A percentile compares a stretch with the other conserved stretches of the same genome.
Evolutionary conservation across 2,329 filamentous ascomycete genomes (phyloP).

Genomic region (Diaporthe sp.): DNA sequence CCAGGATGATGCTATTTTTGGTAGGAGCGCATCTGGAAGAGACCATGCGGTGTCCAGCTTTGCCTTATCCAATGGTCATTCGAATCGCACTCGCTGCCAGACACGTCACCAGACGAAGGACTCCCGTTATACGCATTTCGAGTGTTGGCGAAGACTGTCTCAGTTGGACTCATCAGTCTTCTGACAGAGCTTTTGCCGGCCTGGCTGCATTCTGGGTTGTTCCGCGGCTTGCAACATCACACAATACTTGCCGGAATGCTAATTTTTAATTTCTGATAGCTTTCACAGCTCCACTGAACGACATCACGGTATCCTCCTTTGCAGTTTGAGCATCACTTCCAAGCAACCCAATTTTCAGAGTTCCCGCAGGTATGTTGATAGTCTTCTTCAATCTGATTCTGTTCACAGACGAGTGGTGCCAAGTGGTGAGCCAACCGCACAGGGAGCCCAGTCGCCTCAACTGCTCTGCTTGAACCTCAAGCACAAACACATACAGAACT

Average conservation of each 20-base stretch:
- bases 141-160: not conserved
- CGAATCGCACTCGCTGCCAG: not conserved
- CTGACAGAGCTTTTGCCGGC: not conserved
- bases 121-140: not conserved
- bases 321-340: constrained; percentile 6
- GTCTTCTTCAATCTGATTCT: not conserved
- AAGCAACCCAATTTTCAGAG: not conserved
- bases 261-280: not conserved
- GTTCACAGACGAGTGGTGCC: not conserved
- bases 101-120: not conserved
- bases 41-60: no score
- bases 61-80: not conserved
- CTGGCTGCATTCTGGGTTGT: not conserved
- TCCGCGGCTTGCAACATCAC: no score
- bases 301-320: not conserved
- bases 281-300: constrained; percentile 7
- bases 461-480: no score
- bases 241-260: not conserved
- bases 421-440: not conserved
- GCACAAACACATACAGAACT: no score
- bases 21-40: no score
- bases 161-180: no score
- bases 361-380: not conserved
- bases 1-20: no score
- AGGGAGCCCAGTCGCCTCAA: no score